Evolutionary conservation across 2,329 filamentous ascomycete genomes (phyloP).

Genomic region (Aureobasidium leucospermi): DNA sequence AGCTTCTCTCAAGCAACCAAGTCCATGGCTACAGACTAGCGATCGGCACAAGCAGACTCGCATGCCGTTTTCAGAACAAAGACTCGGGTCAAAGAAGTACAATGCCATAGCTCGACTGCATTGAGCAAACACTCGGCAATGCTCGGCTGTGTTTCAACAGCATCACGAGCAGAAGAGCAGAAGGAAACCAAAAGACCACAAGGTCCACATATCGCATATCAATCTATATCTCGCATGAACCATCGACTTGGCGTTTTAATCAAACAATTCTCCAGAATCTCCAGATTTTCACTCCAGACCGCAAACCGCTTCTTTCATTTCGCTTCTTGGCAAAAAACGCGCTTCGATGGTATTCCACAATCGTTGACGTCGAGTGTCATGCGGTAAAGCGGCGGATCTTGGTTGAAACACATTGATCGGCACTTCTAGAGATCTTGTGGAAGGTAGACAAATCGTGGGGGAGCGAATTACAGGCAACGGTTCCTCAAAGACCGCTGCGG

Average conservation of each 20-base stretch:
- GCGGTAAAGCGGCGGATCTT: background rate
- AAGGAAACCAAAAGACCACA: background rate
- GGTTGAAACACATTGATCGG: background rate
- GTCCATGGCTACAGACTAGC: background rate
- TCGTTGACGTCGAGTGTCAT: constrained; percentile 1
- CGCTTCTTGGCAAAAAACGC: background rate
- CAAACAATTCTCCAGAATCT: background rate
- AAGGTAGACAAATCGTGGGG: background rate
- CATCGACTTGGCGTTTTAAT: constrained; percentile 7
- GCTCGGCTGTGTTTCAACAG: background rate
- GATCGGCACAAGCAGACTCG: background rate
- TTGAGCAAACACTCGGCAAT: background rate
- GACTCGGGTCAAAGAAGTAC: background rate
- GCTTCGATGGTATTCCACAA: background rate
- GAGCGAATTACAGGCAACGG: constrained; percentile 3
- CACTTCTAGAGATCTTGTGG: constrained; percentile 6
- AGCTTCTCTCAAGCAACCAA: background rate
- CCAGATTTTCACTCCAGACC: background rate
- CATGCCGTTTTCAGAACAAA: background rate
- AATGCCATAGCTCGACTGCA: background rate
- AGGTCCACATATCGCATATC: background rate
- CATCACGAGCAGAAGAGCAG: background rate
- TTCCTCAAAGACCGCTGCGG: background rate
- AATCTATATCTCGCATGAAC: constrained; percentile 7
- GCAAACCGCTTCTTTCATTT: background rate